Evolutionary conservation across 2,329 filamentous ascomycete genomes (phyloP).

Genomic region (Chaetoscypha palmicola): DNA sequence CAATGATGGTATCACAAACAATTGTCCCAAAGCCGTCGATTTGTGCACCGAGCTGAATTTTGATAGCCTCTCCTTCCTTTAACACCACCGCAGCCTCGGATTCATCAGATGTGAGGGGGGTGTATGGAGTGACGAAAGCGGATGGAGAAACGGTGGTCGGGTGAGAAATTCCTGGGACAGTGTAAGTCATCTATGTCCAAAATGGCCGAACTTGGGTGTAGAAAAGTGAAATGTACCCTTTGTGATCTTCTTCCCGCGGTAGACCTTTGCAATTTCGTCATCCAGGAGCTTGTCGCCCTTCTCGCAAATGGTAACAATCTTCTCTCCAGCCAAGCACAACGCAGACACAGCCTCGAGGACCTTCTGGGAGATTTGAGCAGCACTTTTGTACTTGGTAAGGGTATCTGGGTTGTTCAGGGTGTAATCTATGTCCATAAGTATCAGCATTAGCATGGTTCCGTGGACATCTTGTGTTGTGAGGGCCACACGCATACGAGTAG

Average conservation of each 20-base stretch:
- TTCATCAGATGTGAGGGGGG: slow-evolving; percentile 78
- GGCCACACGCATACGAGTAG: slow-evolving; percentile 17
- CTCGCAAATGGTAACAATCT: slow-evolving; percentile 91
- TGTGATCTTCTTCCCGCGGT: slow-evolving; percentile 92
- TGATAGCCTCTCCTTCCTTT: slow-evolving; percentile 80
- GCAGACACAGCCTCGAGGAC: slow-evolving; percentile 78
- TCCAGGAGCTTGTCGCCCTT: slow-evolving; percentile 92
- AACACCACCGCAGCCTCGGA: slow-evolving; percentile 75
- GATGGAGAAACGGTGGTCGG: slow-evolving; percentile 92
- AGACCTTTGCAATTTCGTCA: slow-evolving; percentile 91
- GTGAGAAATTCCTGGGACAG: slow-evolving; percentile 69
- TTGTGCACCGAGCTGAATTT: slow-evolving; percentile 98
- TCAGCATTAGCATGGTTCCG: slow-evolving; percentile 15
- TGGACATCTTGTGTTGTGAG: not conserved
- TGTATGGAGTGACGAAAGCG: slow-evolving; percentile 94
- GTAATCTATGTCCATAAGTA: slow-evolving; percentile 56
- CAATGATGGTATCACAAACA: slow-evolving; percentile 85
- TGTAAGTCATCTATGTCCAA: too few relatives aligned
- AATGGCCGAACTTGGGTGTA: slow-evolving; percentile 9
- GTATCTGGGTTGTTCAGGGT: slow-evolving; percentile 87
- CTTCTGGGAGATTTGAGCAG: slow-evolving; percentile 90
- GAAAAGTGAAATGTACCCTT: slow-evolving; percentile 59
- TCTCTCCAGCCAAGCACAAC: slow-evolving; percentile 73
- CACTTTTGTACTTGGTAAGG: slow-evolving; percentile 98
- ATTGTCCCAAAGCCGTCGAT: slow-evolving; percentile 97